Conservation (phyloP, 2,329 filamentous ascomycete genomes). For the Aspergillus intermedius region DNA sequence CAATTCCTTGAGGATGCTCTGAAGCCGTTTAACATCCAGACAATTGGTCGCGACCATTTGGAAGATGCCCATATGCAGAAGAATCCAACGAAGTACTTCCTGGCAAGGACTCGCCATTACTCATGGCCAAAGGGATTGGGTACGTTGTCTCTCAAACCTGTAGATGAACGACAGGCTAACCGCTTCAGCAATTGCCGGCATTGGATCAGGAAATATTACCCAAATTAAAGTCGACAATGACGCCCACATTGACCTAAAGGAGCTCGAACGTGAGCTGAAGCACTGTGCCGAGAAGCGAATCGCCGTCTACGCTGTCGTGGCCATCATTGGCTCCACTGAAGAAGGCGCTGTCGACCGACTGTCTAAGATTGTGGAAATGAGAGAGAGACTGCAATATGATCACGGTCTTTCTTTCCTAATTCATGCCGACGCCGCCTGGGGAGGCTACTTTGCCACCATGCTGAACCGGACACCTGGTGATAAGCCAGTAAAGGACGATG, state of each 20-base stretch:
- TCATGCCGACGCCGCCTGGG: slow-evolving; percentile 47
- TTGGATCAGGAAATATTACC: slow-evolving; percentile 39
- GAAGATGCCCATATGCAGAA: slow-evolving; percentile 20
- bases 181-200: slow-evolving; percentile 35
- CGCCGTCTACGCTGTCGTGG: slow-evolving; percentile 41
- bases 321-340: slow-evolving; percentile 45
- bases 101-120: slow-evolving; percentile 41
- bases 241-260: slow-evolving; percentile 33
- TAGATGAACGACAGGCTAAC: not conserved
- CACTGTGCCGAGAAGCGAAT: slow-evolving; percentile 17
- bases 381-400: slow-evolving; percentile 34
- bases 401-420: slow-evolving; percentile 42
- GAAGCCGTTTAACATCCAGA: slow-evolving; percentile 7
- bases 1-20: slow-evolving; percentile 1
- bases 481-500: not conserved
- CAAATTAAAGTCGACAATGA: slow-evolving; percentile 35
- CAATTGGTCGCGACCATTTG: slow-evolving; percentile 3
- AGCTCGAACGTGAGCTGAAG: slow-evolving; percentile 8
- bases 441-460: slow-evolving; percentile 46
- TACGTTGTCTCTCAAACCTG: slow-evolving; percentile 12
- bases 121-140: slow-evolving; percentile 47
- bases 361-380: slow-evolving; percentile 31
- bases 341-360: slow-evolving; percentile 44
- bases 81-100: slow-evolving; percentile 31
- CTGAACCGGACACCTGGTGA: slow-evolving; percentile 20